phyloP scores from a whole-genome alignment of 2,329 filamentous ascomycete species.

The Aspergillus sclerotialis region DNA sequence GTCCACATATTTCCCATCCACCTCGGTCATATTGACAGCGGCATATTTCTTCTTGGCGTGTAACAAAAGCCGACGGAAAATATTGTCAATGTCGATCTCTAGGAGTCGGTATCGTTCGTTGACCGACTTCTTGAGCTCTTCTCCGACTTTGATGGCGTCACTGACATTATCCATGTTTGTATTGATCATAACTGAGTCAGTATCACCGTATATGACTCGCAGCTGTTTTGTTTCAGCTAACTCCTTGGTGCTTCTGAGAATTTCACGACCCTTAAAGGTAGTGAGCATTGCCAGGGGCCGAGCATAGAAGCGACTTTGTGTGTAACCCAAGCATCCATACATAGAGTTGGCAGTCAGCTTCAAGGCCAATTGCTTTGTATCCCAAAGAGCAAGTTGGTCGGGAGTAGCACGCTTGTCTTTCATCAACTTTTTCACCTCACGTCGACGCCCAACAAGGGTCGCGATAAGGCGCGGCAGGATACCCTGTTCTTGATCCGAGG shows the following conservation, averaged over 20 bases:
- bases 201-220: constrained; percentile 97
- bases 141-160: constrained; percentile 83
- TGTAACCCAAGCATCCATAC: constrained; percentile 98
- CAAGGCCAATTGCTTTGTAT: constrained; percentile 93
- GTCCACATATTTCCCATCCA: constrained; percentile 82
- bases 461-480: constrained; percentile 87
- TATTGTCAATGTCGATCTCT: constrained; percentile 97
- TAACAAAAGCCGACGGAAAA: constrained; percentile 85
- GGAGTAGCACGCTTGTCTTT: constrained; percentile 81
- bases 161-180: constrained; percentile 91
- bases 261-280: constrained; percentile 95
- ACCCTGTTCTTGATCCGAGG: constrained; percentile 65
- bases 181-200: constrained; percentile 99
- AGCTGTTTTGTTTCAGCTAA: constrained; percentile 85
- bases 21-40: constrained; percentile 85
- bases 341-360: constrained; percentile 99
- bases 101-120: constrained; percentile 88
- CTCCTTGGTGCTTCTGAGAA: constrained; percentile 91
- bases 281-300: constrained; percentile 91
- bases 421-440: constrained; percentile 94
- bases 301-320: constrained; percentile 94
- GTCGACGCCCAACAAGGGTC: constrained; percentile 79
- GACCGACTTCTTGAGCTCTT: constrained; percentile 90
- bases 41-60: constrained; percentile 99
- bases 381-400: constrained; percentile 88